These are phyloP conservation scores for Phytophthora hybrid DNA, from an alignment of 352 stramenopile species.

Conservation along the genomic window DNA sequence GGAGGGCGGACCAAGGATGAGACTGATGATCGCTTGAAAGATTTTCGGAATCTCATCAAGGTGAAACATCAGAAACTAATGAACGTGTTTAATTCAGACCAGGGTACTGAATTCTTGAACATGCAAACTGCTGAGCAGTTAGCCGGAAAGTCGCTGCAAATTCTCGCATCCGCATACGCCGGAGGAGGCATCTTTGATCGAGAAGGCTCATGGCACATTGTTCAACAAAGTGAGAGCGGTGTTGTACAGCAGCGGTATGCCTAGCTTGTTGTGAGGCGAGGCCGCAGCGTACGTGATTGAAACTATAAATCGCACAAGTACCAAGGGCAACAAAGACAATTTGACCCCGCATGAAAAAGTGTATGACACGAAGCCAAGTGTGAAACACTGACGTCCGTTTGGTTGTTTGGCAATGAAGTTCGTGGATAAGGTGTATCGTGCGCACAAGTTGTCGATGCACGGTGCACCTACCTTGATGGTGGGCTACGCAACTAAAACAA, in stretches of 20 bases:
- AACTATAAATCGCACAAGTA: no score
- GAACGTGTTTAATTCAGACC: constrained; percentile 10
- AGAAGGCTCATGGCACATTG: not conserved
- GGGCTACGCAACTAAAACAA: constrained; percentile 4
- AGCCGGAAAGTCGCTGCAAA: constrained; percentile 18
- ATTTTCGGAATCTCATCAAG: no score
- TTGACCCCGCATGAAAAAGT: no score
- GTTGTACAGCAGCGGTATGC: constrained; percentile 8
- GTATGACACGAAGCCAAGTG: no score
- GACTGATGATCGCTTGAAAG: no score
- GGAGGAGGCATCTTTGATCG: not conserved
- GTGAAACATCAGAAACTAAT: constrained; percentile 6
- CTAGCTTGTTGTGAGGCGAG: constrained; percentile 14
- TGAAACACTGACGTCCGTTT: no score
- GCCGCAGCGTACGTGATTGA: no score
- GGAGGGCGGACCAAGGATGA: no score
- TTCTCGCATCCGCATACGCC: constrained; percentile 9
- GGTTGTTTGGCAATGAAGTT: no score
- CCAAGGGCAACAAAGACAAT: no score
- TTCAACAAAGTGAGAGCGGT: constrained; percentile 16
- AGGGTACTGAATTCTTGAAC: constrained; percentile 6
- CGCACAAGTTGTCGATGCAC: no score
- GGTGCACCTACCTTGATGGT: constrained; percentile 6
- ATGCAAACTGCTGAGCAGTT: not conserved
- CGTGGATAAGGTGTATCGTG: no score